These are phyloP conservation scores for Peterozyma xylosa DNA, from an alignment of 805 yeast genomes.

Conservation along the genomic window DNA sequence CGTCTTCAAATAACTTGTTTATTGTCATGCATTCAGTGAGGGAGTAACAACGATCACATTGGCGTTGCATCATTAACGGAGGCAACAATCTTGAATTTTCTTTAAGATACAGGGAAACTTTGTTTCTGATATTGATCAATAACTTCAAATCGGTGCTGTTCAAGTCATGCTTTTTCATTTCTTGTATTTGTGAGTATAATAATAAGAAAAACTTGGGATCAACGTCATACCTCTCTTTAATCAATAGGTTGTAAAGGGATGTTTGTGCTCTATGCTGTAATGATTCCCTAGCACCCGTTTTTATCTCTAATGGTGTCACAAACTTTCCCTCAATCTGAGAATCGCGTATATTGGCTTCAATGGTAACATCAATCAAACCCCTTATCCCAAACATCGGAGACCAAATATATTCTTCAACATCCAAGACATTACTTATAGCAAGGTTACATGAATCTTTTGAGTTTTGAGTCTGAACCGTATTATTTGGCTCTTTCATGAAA, in stretches of 20 bases:
- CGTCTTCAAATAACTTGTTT: conserved; percentile 53
- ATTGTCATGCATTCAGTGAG: conserved; percentile 57
- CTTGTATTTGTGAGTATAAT: conserved; percentile 61
- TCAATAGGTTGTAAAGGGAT: conserved; percentile 67
- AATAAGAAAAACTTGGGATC: conserved; percentile 59
- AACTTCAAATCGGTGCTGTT: conserved; percentile 52
- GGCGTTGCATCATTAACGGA: conserved; percentile 38
- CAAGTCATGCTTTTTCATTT: conserved; percentile 47
- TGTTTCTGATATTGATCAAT: conserved; percentile 66
- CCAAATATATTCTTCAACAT: conserved; percentile 87
- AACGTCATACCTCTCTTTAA: conserved; percentile 72
- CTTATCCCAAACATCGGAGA: conserved; percentile 85
- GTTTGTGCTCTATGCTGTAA: conserved; percentile 82
- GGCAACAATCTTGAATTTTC: conserved; percentile 48
- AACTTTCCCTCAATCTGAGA: conserved; percentile 28
- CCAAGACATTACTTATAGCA: conserved; percentile 59
- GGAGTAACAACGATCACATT: conserved; percentile 56
- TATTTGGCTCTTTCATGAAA: conserved; percentile 2
- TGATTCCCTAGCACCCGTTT: conserved; percentile 65
- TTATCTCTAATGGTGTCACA: conserved; percentile 80
- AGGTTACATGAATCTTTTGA: conserved; percentile 29
- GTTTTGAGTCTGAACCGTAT: conserved; percentile 7
- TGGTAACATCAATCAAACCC: conserved; percentile 86
- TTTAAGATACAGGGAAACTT: conserved; percentile 50
- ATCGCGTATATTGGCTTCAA: conserved; percentile 46